Base-by-base conservation (phyloP, 2,329 filamentous ascomycete species). In the Phyllosticta citriasiana region DNA sequence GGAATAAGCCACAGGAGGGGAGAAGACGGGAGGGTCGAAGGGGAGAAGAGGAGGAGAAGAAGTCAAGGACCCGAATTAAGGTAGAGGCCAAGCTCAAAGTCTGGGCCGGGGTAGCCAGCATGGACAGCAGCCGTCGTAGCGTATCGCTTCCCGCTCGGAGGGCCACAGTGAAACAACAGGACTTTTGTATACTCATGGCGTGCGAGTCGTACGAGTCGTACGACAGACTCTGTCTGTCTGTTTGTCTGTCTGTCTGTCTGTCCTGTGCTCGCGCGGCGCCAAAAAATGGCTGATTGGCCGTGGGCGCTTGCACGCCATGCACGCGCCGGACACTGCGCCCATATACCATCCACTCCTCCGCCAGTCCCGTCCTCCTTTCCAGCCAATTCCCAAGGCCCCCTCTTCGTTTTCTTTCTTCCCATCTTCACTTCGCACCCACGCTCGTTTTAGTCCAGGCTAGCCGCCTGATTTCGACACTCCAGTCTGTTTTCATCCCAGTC, bases 181-280 rank as follows among this genome's bases (percentile, higher is more conserved):
- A 22, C 19, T 22, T 22, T 22, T 22, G 19, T 55, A 60, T 25
- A 3, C 53, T 40, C 57, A 55, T 60, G 53, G 53, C 57, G 57
- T 55, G 57, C 55, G 57, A 6, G 26, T 53, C 50, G n/a, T n/a
- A 33, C 25, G 24, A 40, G 53, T 60, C 33, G 57, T 60, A 60
- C 57, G 57, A 55, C 57, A 22, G 57, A 27, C 19, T 54, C 30
- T 54, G 19, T 2, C 19, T 22, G 19, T 22, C 2, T 2, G 19
- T 22, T 2, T 22, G 19, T 22, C 19, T 22, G 19, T 22, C 19
- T 2, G 19, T 22, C 19, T 22, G 19, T 50, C 51, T 53, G 53
- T 33, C 33, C 57, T 53, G 57, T 51, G 24, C 55, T 54, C 52
- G 12, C 57, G 40, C 19, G 40, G 33, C 33, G 33, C 9, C 33